Conservation (phyloP, 164 flowering plant species). For the Dillenia turbinata region DNA sequence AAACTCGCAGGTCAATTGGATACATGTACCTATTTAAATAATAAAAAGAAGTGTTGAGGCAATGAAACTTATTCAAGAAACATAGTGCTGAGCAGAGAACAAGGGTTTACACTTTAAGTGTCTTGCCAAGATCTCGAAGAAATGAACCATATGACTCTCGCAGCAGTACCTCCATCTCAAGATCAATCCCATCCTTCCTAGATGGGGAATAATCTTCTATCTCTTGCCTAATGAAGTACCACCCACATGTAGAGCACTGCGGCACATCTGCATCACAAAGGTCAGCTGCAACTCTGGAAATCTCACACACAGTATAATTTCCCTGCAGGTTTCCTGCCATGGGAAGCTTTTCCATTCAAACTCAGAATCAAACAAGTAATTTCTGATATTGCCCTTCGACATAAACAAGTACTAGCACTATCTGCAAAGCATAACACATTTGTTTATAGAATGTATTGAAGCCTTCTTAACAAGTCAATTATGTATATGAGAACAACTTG, state of each 20-base stretch:
- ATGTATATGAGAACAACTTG: too few relatives aligned
- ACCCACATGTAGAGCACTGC: slow-evolving; percentile 20
- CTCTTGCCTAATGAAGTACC: slow-evolving; percentile 51
- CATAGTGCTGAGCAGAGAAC: too few relatives aligned
- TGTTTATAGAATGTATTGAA: too few relatives aligned
- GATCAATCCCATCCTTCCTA: slow-evolving; percentile 58
- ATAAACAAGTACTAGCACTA: too few relatives aligned
- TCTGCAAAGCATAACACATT: too few relatives aligned
- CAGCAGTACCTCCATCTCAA: slow-evolving; percentile 34
- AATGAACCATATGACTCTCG: slow-evolving; percentile 54
- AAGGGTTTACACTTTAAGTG: slow-evolving; percentile 57
- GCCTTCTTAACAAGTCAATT: too few relatives aligned
- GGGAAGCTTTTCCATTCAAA: slow-evolving; percentile 11
- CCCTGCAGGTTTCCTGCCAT: slow-evolving; percentile 23
- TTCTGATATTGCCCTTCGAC: too few relatives aligned
- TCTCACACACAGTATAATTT: slow-evolving; percentile 15
- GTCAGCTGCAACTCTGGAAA: slow-evolving; percentile 7
- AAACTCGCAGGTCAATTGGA: too few relatives aligned
- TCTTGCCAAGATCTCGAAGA: slow-evolving; percentile 53
- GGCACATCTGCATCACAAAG: slow-evolving; percentile 15
- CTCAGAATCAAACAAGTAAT: too few relatives aligned
- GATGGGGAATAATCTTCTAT: slow-evolving; percentile 64
- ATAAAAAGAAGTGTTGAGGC: too few relatives aligned
- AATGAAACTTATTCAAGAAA: too few relatives aligned
- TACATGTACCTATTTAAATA: too few relatives aligned